Conservation (phyloP, 805 yeast genomes). For the Metschnikowia baotianmanensis region DNA sequence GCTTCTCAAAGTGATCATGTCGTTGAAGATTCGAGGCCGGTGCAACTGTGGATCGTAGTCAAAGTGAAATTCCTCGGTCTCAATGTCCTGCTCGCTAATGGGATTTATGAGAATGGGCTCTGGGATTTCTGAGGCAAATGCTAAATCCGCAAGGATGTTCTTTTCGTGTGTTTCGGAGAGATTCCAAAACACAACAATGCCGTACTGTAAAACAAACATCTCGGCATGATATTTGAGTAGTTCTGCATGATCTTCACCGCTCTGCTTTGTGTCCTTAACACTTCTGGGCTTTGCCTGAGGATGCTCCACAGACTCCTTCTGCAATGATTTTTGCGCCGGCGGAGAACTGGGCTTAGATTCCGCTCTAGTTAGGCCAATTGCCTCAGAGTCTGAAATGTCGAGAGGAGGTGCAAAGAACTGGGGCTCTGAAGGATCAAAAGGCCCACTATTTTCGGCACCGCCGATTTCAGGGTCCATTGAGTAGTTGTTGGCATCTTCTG, state of each 20-base stretch:
- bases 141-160: slow-evolving; percentile 87
- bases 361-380: slow-evolving; percentile 15
- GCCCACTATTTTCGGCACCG: slow-evolving; percentile 45
- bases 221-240: slow-evolving; percentile 71
- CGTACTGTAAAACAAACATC: slow-evolving; percentile 84
- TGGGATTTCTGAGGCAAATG: slow-evolving; percentile 54
- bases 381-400: slow-evolving; percentile 18
- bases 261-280: slow-evolving; percentile 3
- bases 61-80: slow-evolving; percentile 83
- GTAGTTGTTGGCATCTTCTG: slow-evolving; percentile 51
- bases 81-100: slow-evolving; percentile 83
- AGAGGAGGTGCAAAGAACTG: slow-evolving; percentile 67
- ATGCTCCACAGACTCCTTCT: not conserved
- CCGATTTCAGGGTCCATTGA: slow-evolving; percentile 46
- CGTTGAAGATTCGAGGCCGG: slow-evolving; percentile 81
- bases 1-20: slow-evolving; percentile 84
- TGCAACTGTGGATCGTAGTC: slow-evolving; percentile 63
- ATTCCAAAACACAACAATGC: slow-evolving; percentile 98
- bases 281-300: not conserved
- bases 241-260: slow-evolving; percentile 33
- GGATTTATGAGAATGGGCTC: slow-evolving; percentile 63
- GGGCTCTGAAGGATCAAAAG: slow-evolving; percentile 88
- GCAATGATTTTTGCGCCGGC: slow-evolving; percentile 7
- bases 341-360: slow-evolving; percentile 18
- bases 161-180: slow-evolving; percentile 90